phyloP scores from a whole-genome alignment of 345 rosid genomes.

The Rhodomyrtus tomentosa region DNA sequence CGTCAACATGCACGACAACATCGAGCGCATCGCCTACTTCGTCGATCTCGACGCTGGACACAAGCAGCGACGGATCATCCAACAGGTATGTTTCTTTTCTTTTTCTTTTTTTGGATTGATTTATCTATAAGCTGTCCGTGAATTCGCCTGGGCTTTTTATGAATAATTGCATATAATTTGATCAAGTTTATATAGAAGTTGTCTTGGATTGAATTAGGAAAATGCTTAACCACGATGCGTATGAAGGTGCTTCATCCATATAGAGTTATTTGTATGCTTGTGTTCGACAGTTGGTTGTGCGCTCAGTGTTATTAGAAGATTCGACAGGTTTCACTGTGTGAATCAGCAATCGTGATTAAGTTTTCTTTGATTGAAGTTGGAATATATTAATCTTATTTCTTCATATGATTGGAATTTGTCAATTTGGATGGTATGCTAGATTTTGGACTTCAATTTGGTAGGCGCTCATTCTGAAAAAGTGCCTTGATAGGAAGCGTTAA shows the following conservation, averaged over 20 bases:
- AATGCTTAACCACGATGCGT: neutral
- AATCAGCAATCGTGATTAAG: neutral
- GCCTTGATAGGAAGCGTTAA: neutral
- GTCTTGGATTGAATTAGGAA: neutral
- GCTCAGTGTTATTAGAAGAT: neutral
- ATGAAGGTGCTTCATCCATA: neutral
- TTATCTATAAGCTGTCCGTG: neutral
- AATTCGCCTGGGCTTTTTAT: neutral
- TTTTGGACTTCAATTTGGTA: neutral
- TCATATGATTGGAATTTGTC: neutral
- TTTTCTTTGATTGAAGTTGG: neutral
- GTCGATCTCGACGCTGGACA: conserved; percentile 94
- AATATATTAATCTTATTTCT: neutral
- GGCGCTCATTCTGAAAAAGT: neutral
- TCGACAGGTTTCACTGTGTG: neutral
- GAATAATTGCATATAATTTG: neutral
- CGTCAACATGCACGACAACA: conserved; percentile 71
- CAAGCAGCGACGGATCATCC: conserved; percentile 83
- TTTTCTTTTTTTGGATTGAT: neutral
- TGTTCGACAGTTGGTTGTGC: neutral
- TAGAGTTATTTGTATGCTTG: neutral
- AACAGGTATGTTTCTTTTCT: conserved; percentile 26
- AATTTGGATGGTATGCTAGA: neutral
- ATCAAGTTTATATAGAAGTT: neutral
- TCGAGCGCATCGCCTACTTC: conserved; percentile 76